These are phyloP conservation scores for Hanseniaspora vineae DNA, from an alignment of 805 yeast species.

Conservation along the genomic window DNA sequence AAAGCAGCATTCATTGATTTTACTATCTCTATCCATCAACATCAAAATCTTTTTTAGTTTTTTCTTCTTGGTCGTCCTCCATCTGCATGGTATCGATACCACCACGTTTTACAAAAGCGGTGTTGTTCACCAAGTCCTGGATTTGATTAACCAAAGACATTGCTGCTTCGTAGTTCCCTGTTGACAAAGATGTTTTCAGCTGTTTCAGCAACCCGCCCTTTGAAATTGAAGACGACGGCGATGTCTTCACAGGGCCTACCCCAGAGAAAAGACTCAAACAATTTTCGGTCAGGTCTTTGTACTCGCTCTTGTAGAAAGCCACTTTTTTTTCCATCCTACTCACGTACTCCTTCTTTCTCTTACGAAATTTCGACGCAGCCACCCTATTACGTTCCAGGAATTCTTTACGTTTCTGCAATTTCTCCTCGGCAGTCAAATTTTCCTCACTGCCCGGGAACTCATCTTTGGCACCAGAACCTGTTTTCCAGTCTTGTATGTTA, in stretches of 20 bases:
- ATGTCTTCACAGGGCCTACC: not conserved
- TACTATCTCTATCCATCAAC: not conserved
- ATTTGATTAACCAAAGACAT: constrained; percentile 13
- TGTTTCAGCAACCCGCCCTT: constrained; percentile 10
- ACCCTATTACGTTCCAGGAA: constrained; percentile 84
- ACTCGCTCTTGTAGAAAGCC: constrained; percentile 55
- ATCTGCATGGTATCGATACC: not conserved
- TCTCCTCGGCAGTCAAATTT: constrained; percentile 46
- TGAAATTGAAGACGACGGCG: not conserved
- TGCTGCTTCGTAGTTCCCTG: constrained; percentile 13
- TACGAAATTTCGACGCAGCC: constrained; percentile 93
- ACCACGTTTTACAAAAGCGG: constrained; percentile 8
- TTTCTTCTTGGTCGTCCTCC: not conserved
- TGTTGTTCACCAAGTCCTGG: constrained; percentile 12
- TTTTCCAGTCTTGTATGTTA: not conserved
- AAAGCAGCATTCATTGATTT: not conserved
- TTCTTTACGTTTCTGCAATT: constrained; percentile 49
- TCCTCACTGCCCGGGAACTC: constrained; percentile 3
- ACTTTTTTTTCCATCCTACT: constrained; percentile 73
- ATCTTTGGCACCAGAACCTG: not conserved
- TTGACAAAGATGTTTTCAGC: constrained; percentile 9
- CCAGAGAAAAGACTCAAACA: not conserved
- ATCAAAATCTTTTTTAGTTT: not conserved
- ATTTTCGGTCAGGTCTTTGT: constrained; percentile 39
- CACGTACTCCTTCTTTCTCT: constrained; percentile 81